A percentile compares a stretch with the other conserved stretches of the same genome.
Evolutionary conservation across 768 basidiomycete genomes (phyloP).

Genomic region (Holtermannia corniformis): DNA sequence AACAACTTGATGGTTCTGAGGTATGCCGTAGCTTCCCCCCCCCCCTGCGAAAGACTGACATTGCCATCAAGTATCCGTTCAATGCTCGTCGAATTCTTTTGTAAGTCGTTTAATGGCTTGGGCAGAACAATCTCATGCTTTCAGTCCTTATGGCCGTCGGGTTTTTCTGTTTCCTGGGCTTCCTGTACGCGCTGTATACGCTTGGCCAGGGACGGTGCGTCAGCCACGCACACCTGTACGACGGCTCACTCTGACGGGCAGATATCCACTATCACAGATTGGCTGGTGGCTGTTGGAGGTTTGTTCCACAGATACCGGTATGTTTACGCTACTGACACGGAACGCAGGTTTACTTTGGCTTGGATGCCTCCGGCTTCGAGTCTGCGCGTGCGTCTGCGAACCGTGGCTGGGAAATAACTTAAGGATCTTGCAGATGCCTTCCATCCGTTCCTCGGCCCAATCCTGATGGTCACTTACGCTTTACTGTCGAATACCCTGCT

Average conservation of each 20-base stretch:
- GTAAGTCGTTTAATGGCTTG: slow-evolving; percentile 12
- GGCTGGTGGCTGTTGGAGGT: slow-evolving; percentile 94
- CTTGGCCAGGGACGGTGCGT: slow-evolving; percentile 46
- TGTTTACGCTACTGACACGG: slow-evolving; percentile 36
- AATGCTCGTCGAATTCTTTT: slow-evolving; percentile 79
- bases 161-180: slow-evolving; percentile 63
- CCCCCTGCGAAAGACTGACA: not conserved
- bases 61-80: slow-evolving; percentile 48
- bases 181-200: slow-evolving; percentile 89
- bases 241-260: slow-evolving; percentile 4
- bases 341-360: slow-evolving; percentile 60
- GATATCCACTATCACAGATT: slow-evolving; percentile 49
- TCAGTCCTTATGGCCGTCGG: slow-evolving; percentile 39
- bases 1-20: slow-evolving; percentile 47
- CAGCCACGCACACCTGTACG: no score
- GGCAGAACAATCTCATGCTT: slow-evolving; percentile 1
- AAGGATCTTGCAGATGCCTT: slow-evolving; percentile 51
- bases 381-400: slow-evolving; percentile 54
- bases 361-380: slow-evolving; percentile 84
- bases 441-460: slow-evolving; percentile 77
- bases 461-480: slow-evolving; percentile 67
- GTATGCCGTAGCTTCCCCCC: not conserved
- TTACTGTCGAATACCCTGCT: slow-evolving; percentile 86
- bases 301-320: no score
- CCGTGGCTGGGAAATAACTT: not conserved